A percentile compares a stretch with the other conserved stretches of the same genome.
phyloP scores from a whole-genome alignment of 2,329 filamentous ascomycete species.

The Coccinonectria pachysandricola region DNA sequence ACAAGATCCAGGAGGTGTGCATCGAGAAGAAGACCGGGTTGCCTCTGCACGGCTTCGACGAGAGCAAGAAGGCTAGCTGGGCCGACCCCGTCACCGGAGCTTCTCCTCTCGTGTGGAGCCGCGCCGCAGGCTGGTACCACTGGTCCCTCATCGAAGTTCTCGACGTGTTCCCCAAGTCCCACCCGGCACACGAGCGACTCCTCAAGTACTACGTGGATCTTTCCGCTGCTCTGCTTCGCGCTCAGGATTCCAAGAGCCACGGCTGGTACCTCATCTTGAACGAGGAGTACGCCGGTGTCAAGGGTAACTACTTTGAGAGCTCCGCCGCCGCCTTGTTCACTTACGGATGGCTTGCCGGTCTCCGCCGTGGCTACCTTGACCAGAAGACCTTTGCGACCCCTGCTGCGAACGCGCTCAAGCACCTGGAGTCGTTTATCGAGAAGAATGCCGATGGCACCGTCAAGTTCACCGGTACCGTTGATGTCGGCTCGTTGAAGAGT shows the following conservation, averaged over 20 bases:
- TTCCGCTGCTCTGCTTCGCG: constrained; percentile 29
- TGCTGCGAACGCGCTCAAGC: constrained; percentile 18
- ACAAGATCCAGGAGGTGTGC: constrained; percentile 33
- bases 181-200: constrained; percentile 26
- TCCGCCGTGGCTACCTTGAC: constrained; percentile 19
- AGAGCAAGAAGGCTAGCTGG: constrained; percentile 37
- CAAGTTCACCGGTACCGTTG: constrained; percentile 40
- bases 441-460: constrained; percentile 36
- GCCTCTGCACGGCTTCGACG: constrained; percentile 45
- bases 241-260: constrained; percentile 30
- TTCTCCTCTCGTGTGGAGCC: constrained; percentile 42
- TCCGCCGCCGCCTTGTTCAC: constrained; percentile 49
- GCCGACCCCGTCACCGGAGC: constrained; percentile 39
- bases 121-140: constrained; percentile 44
- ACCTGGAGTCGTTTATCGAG: constrained; percentile 35
- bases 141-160: constrained; percentile 41
- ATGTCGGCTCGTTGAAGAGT: constrained; percentile 39
- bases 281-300: constrained; percentile 31
- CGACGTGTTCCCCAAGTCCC: constrained; percentile 31
- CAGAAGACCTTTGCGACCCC: constrained; percentile 10
- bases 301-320: constrained; percentile 51
- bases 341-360: constrained; percentile 38
- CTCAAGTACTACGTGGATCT: constrained; percentile 30
- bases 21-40: constrained; percentile 30
- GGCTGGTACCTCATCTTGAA: constrained; percentile 52